Evolutionary conservation across 2,329 filamentous ascomycete species (phyloP).

Genomic region (Domatiomyces globalis): DNA sequence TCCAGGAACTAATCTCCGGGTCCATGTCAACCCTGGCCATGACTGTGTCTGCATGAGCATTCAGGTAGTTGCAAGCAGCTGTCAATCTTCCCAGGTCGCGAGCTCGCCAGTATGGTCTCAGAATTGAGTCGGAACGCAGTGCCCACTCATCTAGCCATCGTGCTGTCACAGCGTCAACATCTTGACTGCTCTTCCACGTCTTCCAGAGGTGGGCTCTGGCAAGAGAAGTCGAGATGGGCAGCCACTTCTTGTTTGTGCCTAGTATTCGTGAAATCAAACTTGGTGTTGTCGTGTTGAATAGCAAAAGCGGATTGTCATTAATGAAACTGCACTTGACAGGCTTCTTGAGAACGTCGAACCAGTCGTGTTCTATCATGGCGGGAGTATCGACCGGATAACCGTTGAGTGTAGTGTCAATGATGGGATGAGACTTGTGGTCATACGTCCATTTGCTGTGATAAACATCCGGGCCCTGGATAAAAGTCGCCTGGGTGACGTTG

Average conservation of each 20-base stretch:
- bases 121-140: constrained; percentile 32
- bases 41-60: constrained; percentile 34
- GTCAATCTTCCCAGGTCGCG: constrained; percentile 31
- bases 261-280: constrained; percentile 23
- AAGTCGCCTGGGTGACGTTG: constrained; percentile 41
- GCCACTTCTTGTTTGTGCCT: constrained; percentile 24
- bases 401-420: constrained; percentile 36
- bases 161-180: constrained; percentile 36
- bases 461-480: constrained; percentile 38
- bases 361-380: constrained; percentile 39
- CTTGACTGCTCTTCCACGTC: constrained; percentile 33
- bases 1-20: constrained; percentile 39
- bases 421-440: constrained; percentile 36
- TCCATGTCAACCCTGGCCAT: constrained; percentile 40
- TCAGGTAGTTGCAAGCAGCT: constrained; percentile 32
- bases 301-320: constrained; percentile 39
- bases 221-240: constrained; percentile 33
- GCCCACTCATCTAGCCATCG: constrained; percentile 39
- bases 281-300: constrained; percentile 28
- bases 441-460: constrained; percentile 39
- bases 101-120: constrained; percentile 33
- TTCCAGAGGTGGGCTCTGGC: constrained; percentile 39
- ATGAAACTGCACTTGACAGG: constrained; percentile 31
- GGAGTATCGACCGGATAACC: constrained; percentile 38
- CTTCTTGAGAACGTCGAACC: constrained; percentile 30